Evolutionary conservation across 2,329 filamentous ascomycete genomes (phyloP).

Genomic region (Paecilomyces sp.): DNA sequence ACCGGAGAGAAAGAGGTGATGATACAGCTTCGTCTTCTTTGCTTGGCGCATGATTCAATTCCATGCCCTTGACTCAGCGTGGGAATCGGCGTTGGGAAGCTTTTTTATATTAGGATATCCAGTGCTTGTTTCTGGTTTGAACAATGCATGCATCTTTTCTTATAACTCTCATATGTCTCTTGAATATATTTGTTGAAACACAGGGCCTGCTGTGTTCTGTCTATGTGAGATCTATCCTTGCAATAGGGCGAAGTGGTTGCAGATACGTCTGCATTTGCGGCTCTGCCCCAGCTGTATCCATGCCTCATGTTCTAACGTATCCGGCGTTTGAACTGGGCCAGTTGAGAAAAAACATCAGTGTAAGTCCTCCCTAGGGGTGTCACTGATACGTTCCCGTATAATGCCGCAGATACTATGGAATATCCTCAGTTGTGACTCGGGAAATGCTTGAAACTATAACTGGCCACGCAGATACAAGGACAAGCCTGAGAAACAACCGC

Average conservation of each 20-base stretch:
- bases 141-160: background rate
- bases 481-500: background rate
- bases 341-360: background rate
- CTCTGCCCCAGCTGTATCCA: background rate
- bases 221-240: background rate
- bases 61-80: slow-evolving; percentile 5
- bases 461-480: background rate
- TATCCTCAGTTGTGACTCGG: background rate
- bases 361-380: background rate
- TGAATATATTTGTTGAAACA: background rate
- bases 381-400: no score
- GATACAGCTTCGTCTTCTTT: slow-evolving; percentile 1
- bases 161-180: slow-evolving; percentile 4
- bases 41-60: slow-evolving; percentile 7
- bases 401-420: background rate
- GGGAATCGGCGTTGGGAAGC: slow-evolving; percentile 13
- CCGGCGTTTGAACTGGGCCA: background rate
- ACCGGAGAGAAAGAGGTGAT: background rate
- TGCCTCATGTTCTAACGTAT: background rate
- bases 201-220: background rate
- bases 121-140: slow-evolving; percentile 1
- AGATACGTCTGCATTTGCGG: background rate
- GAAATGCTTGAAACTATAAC: background rate
- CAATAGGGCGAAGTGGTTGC: background rate
- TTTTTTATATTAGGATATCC: slow-evolving; percentile 2